A percentile compares a stretch with the other conserved stretches of the same genome.
phyloP scores from a whole-genome alignment of 1,284 basidiomycete species.

The Marasmius oreades region DNA sequence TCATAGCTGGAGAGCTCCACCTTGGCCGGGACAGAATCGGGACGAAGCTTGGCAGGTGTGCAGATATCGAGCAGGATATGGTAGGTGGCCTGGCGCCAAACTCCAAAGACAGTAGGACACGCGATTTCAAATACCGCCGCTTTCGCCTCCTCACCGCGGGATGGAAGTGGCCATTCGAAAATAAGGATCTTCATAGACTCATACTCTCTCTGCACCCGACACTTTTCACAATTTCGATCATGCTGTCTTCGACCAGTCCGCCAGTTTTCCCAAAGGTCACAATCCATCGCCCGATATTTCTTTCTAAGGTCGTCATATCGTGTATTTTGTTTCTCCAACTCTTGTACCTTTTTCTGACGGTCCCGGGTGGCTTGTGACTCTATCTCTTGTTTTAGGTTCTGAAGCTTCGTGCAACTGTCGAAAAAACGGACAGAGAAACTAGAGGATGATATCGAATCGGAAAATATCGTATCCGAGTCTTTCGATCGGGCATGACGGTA shows the following conservation, averaged over 20 bases:
- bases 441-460: no score
- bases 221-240: slow-evolving; percentile 27
- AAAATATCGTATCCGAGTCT: background rate
- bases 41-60: slow-evolving; percentile 1
- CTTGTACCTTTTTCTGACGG: background rate
- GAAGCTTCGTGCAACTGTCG: background rate
- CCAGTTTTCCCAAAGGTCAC: background rate
- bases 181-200: slow-evolving; percentile 30
- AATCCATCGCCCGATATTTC: no score
- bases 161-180: slow-evolving; percentile 50
- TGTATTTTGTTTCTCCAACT: background rate
- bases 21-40: background rate
- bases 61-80: slow-evolving; percentile 32
- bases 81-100: slow-evolving; percentile 43
- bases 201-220: slow-evolving; percentile 20
- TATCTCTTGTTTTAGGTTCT: background rate
- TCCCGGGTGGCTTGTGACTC: background rate
- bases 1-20: background rate
- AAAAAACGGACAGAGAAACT: background rate
- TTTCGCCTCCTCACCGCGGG: slow-evolving; percentile 19
- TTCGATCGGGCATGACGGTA: slow-evolving; percentile 20
- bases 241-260: background rate
- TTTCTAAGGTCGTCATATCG: background rate
- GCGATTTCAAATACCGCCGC: slow-evolving; percentile 42
- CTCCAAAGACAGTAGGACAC: slow-evolving; percentile 34